Base-by-base conservation (phyloP, 2,329 filamentous ascomycete species). In the Aspergillus intermedius region DNA sequence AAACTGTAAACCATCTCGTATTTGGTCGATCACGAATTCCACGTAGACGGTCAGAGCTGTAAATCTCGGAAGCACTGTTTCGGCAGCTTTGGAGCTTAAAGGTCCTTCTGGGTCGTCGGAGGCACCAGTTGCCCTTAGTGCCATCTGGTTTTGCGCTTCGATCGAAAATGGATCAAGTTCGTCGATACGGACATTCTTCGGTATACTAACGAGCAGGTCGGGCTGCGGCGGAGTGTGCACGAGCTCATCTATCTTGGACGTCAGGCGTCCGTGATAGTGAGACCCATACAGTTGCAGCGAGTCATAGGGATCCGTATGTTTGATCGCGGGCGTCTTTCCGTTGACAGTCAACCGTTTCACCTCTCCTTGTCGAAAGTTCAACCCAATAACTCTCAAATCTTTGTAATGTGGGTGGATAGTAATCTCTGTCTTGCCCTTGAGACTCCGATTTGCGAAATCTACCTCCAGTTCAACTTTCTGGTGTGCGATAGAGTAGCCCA, bases 401-500 rank as follows among this genome's bases (percentile, higher is more conserved):
- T 74, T 74, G 50, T 74, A 71, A 49, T 78, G 74, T 17, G 83
- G 83, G 57, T 86, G 84, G 47, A 97, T 82, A 25, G 84, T 86
- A 58, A 98, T 86, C 57, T 91, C 86, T 7, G 87, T 88, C 54
- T 81, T 85, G 45, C 93, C 93, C 52, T 80, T 83, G 61, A 97
- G 73, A 61, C 77, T 80, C 68, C 84, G 85, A 47, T 80, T 81
- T 55, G 80, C 78, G 66, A 98, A 94, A 71, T 95, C 87, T 64
- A 98, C 77, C 60, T 97, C 91, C 51, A 98, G 77, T 60, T 90
- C 85, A 44, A 98, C 84, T 66, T 88, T 87, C 71, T 97, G 91
- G 70, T 90, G 86, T 47, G 88, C 78, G 49, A 97, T 74, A 43
- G 75, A 74, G 61, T 78, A 83, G 34, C 73, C 73, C 51, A 66